These are phyloP conservation scores for Ascochyta koolunga DNA, from an alignment of 2,329 filamentous ascomycete species.

Conservation along the genomic window DNA sequence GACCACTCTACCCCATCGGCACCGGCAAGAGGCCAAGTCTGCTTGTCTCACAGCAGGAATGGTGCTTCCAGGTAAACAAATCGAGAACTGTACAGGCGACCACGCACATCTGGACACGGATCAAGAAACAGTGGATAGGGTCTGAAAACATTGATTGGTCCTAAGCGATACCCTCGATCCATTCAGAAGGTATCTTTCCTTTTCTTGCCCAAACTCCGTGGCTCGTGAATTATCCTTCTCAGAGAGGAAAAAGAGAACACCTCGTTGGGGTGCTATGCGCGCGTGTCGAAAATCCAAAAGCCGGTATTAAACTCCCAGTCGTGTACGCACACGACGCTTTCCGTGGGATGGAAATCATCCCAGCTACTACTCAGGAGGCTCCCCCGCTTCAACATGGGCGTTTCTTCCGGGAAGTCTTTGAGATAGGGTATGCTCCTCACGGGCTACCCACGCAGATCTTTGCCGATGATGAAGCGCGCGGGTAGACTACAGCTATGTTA, in stretches of 20 bases:
- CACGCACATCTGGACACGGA: background rate
- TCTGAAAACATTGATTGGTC: slow-evolving; percentile 9
- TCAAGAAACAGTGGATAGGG: background rate
- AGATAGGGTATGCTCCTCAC: background rate
- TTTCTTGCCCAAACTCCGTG: slow-evolving; percentile 24
- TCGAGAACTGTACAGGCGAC: background rate
- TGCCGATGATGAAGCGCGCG: background rate
- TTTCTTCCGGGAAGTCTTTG: background rate
- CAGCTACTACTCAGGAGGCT: background rate
- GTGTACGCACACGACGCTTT: background rate
- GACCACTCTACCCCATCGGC: too few relatives aligned
- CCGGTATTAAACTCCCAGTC: background rate
- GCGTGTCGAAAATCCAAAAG: background rate
- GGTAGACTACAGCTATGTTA: background rate
- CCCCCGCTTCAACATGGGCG: background rate
- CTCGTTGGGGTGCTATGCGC: background rate
- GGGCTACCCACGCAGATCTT: background rate
- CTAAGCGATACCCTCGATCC: background rate
- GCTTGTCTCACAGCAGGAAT: too few relatives aligned
- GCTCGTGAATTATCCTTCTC: slow-evolving; percentile 6
- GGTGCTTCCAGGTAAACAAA: background rate
- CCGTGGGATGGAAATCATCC: background rate
- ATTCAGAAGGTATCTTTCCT: slow-evolving; percentile 9
- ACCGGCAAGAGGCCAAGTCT: too few relatives aligned
- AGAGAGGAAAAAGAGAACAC: background rate